These are phyloP conservation scores for Deuterostichococcus epilithicus DNA, from an alignment of 139 green algal genomes.

Conservation along the genomic window DNA sequence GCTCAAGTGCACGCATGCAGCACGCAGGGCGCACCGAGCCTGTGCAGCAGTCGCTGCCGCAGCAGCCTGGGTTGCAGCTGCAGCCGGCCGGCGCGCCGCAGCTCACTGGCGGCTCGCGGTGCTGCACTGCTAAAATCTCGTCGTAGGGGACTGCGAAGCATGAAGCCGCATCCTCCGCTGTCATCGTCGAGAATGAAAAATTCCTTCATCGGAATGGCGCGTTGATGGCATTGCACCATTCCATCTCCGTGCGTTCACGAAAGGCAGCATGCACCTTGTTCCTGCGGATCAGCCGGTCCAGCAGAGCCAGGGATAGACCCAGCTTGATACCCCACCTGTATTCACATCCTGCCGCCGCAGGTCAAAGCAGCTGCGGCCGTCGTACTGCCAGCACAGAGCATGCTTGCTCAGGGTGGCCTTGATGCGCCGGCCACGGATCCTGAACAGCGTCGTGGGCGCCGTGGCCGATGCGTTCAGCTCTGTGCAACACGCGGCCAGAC, in stretches of 20 bases:
- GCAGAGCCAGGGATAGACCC: too few species aligned
- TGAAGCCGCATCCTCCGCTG: too few species aligned
- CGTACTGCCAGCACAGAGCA: neutral
- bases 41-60: neutral
- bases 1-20: neutral
- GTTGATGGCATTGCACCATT: too few species aligned
- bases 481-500: neutral
- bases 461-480: neutral
- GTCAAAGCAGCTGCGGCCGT: neutral
- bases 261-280: too few species aligned
- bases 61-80: neutral
- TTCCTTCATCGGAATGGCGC: too few species aligned
- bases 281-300: too few species aligned
- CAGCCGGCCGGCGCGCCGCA: neutral
- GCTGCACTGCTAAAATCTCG: constrained; percentile 37
- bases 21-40: neutral
- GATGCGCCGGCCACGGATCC: neutral
- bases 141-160: constrained; percentile 35
- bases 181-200: too few species aligned
- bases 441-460: neutral
- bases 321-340: neutral
- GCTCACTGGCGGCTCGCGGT: constrained; percentile 3
- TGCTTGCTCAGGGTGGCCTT: neutral
- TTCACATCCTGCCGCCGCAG: neutral
- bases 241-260: too few species aligned